Conservation (phyloP, 192 early-diverging fungal species). For the Chytriomyces sp. region DNA sequence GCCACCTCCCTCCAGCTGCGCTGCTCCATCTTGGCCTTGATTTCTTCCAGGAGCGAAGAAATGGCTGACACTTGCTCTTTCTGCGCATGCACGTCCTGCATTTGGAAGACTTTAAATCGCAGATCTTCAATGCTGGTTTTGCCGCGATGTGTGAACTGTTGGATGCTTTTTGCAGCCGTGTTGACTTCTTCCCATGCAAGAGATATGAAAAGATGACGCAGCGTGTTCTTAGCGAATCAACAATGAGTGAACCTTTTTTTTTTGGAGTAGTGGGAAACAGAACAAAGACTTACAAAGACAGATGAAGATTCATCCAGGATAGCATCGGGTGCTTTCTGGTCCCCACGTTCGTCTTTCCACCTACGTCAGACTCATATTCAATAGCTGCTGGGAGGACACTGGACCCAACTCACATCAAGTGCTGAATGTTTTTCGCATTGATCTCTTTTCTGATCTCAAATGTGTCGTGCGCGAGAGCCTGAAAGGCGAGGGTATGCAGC, state of each 20-base stretch:
- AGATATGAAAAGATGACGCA: conserved; percentile 11
- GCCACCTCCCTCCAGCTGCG: conserved; percentile 2
- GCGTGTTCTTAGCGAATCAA: conserved; percentile 1
- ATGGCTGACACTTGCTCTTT: neutral
- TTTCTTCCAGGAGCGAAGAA: neutral
- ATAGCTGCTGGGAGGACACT: neutral
- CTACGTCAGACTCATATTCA: neutral
- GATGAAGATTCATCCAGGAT: conserved; percentile 19
- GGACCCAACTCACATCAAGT: neutral
- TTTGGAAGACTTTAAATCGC: neutral
- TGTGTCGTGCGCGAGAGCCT: conserved; percentile 89
- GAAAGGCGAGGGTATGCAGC: conserved; percentile 96
- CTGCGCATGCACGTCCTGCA: neutral
- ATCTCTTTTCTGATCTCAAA: neutral
- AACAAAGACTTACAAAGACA: conserved; percentile 14
- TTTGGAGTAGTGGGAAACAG: neutral
- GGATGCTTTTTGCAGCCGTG: neutral
- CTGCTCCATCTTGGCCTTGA: neutral
- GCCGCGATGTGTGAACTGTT: neutral
- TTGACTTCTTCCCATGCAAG: conserved; percentile 7
- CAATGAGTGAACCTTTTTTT: neutral
- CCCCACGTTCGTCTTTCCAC: neutral
- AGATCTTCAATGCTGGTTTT: neutral
- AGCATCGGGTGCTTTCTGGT: neutral
- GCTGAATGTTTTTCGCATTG: neutral